These are phyloP conservation scores for Gelatoporia subvermispora DNA, from an alignment of 768 basidiomycete species.

Conservation along the genomic window DNA sequence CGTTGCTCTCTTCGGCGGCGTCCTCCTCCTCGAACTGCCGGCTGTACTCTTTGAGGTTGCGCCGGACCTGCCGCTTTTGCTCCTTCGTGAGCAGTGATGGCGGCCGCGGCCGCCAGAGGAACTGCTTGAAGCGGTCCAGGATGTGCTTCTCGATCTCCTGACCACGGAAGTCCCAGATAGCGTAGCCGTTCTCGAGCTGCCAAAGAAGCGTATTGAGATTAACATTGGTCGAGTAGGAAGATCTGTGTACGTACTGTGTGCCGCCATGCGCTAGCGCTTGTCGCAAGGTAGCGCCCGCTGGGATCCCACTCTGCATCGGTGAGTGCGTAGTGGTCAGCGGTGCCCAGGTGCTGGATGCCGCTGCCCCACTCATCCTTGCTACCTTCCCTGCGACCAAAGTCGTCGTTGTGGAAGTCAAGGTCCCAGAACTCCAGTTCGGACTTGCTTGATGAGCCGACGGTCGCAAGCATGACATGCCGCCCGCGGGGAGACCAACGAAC, in stretches of 20 bases:
- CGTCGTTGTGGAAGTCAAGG: slow-evolving; percentile 78
- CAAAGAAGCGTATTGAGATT: too few species aligned
- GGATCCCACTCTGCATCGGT: slow-evolving; percentile 99
- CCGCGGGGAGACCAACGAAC: slow-evolving; percentile 97
- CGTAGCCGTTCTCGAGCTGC: slow-evolving; percentile 94
- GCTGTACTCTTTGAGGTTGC: slow-evolving; percentile 88
- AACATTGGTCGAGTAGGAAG: too few species aligned
- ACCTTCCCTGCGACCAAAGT: slow-evolving; percentile 47
- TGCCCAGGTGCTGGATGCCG: slow-evolving; percentile 79
- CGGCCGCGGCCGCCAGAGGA: slow-evolving; percentile 97
- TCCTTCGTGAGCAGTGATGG: slow-evolving; percentile 82
- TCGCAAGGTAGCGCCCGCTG: slow-evolving; percentile 87
- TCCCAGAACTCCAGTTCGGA: slow-evolving; percentile 99
- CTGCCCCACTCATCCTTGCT: slow-evolving; percentile 75
- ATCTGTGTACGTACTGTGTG: slow-evolving; percentile 63
- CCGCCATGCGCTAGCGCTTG: slow-evolving; percentile 93
- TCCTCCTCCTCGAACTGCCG: slow-evolving; percentile 95
- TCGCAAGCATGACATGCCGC: slow-evolving; percentile 92
- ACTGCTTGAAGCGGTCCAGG: slow-evolving; percentile 95
- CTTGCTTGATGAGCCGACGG: slow-evolving; percentile 91
- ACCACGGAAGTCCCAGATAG: slow-evolving; percentile 98
- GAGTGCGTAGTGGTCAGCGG: slow-evolving; percentile 93
- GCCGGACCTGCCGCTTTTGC: slow-evolving; percentile 79
- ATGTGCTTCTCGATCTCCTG: slow-evolving; percentile 87
- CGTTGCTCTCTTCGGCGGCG: slow-evolving; percentile 89